phyloP scores from a whole-genome alignment of 2,329 filamentous ascomycete species.

The Aureobasidium namibiae region DNA sequence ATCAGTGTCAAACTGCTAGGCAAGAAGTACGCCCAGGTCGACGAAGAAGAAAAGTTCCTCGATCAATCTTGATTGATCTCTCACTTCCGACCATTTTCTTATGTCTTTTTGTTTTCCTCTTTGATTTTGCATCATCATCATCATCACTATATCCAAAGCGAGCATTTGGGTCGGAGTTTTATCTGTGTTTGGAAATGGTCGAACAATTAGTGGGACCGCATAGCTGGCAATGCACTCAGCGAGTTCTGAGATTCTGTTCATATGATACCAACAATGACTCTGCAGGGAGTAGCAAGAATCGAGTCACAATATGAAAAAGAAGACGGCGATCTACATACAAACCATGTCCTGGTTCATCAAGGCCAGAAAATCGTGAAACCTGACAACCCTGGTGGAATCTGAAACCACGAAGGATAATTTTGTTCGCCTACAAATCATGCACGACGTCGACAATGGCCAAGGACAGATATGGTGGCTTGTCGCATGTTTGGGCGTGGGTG shows the following conservation, averaged over 20 bases:
- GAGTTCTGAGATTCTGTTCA: background rate
- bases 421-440: too few relatives aligned
- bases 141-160: slow-evolving; percentile 5
- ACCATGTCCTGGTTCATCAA: background rate
- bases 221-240: background rate
- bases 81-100: background rate
- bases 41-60: slow-evolving; percentile 16
- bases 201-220: background rate
- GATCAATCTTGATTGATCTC: background rate
- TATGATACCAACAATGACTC: background rate
- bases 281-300: background rate
- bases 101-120: background rate
- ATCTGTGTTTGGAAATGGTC: background rate
- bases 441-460: background rate
- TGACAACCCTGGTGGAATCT: too few relatives aligned
- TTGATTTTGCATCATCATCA: background rate
- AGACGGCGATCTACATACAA: background rate
- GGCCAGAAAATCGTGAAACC: background rate
- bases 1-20: slow-evolving; percentile 17
- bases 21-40: slow-evolving; percentile 16
- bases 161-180: slow-evolving; percentile 4
- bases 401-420: background rate
- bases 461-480: background rate
- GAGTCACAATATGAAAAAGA: background rate
- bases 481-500: background rate